Evolutionary conservation across 2,329 filamentous ascomycete genomes (phyloP).

Genomic region (Aureobasidium sp.): DNA sequence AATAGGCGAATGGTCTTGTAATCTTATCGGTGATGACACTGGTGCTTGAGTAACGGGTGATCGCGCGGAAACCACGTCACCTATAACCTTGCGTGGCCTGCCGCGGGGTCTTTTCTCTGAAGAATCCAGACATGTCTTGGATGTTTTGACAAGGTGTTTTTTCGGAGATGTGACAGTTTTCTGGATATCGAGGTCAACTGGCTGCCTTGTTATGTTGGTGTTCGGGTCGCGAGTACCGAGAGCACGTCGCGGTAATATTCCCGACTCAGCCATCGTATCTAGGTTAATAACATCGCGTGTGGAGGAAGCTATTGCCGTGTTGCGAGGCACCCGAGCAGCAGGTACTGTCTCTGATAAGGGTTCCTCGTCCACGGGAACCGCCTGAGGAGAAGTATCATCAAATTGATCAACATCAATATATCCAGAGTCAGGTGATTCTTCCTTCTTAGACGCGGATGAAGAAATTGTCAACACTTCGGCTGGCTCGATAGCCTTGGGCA

Average conservation of each 20-base stretch:
- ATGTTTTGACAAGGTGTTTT: not conserved
- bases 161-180: not conserved
- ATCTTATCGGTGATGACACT: not conserved
- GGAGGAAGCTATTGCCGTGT: too few relatives aligned
- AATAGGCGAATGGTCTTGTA: not conserved
- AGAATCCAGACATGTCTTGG: not conserved
- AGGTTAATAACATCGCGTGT: not conserved
- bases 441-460: not conserved
- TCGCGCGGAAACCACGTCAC: not conserved
- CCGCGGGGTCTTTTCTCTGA: slow-evolving; percentile 20
- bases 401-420: slow-evolving; percentile 19
- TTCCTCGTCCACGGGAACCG: not conserved
- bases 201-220: not conserved
- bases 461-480: slow-evolving; percentile 8
- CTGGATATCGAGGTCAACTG: not conserved
- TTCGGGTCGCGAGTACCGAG: slow-evolving; percentile 8
- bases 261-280: not conserved
- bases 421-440: slow-evolving; percentile 16
- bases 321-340: not conserved
- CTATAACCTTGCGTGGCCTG: slow-evolving; percentile 22
- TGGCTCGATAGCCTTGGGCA: too few relatives aligned
- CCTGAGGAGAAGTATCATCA: not conserved
- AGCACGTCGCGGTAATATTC: not conserved
- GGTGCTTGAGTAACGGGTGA: not conserved
- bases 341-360: not conserved